These are phyloP conservation scores for Tilletia setariae DNA, from an alignment of 1,284 basidiomycete species.

Conservation along the genomic window DNA sequence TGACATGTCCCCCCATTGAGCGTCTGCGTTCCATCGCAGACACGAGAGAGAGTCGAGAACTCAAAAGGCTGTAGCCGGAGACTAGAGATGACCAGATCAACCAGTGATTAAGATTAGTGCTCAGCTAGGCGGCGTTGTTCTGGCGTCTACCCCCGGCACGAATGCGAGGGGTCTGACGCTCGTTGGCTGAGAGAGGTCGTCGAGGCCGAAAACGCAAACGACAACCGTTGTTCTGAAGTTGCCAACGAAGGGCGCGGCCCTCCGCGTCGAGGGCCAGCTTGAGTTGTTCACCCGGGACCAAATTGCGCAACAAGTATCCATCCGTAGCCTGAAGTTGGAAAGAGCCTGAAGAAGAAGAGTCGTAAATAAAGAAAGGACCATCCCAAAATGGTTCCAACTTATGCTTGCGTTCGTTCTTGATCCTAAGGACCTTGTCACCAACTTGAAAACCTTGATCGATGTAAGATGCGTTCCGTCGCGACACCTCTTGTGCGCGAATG, in stretches of 20 bases:
- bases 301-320: not conserved
- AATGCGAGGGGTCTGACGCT: too few relatives aligned
- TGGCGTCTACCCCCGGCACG: too few relatives aligned
- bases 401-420: not conserved
- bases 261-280: not conserved
- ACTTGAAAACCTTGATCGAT: not conserved
- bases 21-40: too few relatives aligned
- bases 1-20: too few relatives aligned
- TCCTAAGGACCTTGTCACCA: not conserved
- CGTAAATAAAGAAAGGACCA: not conserved
- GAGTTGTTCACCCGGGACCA: not conserved
- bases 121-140: too few relatives aligned
- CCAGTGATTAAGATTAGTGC: too few relatives aligned
- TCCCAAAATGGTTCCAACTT: constrained; percentile 1
- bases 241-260: not conserved
- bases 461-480: not conserved
- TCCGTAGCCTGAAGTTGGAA: not conserved
- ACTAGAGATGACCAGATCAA: too few relatives aligned
- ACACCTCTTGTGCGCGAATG: not conserved
- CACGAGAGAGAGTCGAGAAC: too few relatives aligned
- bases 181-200: too few relatives aligned
- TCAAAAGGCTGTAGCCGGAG: too few relatives aligned
- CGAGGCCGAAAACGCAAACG: not conserved
- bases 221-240: not conserved
- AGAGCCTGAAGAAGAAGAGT: not conserved